A percentile compares a stretch with the other conserved stretches of the same genome.
Conservation (phyloP, 2,329 filamentous ascomycete genomes). For the Tympanopsis confertula region DNA sequence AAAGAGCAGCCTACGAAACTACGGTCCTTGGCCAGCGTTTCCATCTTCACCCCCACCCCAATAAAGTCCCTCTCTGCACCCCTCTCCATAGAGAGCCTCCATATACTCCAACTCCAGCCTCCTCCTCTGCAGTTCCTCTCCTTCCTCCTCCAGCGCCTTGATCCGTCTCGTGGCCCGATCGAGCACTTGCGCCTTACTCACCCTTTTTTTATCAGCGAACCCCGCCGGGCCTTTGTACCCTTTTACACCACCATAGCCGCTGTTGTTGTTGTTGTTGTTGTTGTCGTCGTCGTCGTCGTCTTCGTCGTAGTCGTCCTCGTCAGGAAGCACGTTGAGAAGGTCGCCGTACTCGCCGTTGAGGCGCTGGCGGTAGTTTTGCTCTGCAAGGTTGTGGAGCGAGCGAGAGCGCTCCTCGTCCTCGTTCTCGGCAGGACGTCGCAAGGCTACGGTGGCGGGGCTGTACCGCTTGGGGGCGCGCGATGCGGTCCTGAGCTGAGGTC, state of each 20-base stretch:
- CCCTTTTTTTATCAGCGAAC: slow-evolving; percentile 10
- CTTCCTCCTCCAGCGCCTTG: slow-evolving; percentile 23
- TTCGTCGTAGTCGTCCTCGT: slow-evolving; percentile 15
- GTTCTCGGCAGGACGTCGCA: slow-evolving; percentile 10
- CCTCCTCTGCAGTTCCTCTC: slow-evolving; percentile 20
- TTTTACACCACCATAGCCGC: slow-evolving; percentile 10
- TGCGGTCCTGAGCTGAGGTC: slow-evolving; percentile 7
- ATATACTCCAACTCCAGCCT: slow-evolving; percentile 21
- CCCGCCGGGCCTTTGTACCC: slow-evolving; percentile 6
- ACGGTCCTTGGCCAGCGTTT: too few species aligned
- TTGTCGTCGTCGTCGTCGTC: slow-evolving; percentile 11
- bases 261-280: too few species aligned
- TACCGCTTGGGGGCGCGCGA: slow-evolving; percentile 7
- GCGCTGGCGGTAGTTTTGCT: slow-evolving; percentile 34
- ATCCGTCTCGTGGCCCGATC: slow-evolving; percentile 30
- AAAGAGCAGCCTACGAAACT: too few species aligned
- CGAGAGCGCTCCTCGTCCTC: slow-evolving; percentile 18
- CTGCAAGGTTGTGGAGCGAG: slow-evolving; percentile 31
- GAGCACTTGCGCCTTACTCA: slow-evolving; percentile 32
- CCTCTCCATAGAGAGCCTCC: too few species aligned
- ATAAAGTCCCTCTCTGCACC: too few species aligned
- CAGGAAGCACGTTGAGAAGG: slow-evolving; percentile 26
- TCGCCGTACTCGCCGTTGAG: slow-evolving; percentile 32
- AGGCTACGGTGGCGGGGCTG: slow-evolving; percentile 3
- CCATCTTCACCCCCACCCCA: too few species aligned